Evolutionary conservation across 306 rosid genomes (phyloP).

Genomic region (Cucumis cinereus): DNA sequence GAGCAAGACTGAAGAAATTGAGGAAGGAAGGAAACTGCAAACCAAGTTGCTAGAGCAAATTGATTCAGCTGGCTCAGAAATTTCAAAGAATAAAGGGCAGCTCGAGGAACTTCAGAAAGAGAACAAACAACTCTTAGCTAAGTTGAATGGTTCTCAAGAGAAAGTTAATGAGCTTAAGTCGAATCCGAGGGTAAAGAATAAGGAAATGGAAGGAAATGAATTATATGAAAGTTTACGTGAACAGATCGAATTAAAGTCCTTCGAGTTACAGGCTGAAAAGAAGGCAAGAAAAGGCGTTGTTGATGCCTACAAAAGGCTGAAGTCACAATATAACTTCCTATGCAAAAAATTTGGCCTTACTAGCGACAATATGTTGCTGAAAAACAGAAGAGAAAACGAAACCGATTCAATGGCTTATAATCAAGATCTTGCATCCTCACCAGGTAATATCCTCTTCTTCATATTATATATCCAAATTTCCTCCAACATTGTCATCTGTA

Average conservation of each 20-base stretch:
- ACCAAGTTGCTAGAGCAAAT: slow-evolving; percentile 8
- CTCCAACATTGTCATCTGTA: not conserved
- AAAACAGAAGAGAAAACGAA: slow-evolving; percentile 21
- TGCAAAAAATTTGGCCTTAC: slow-evolving; percentile 45
- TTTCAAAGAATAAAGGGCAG: slow-evolving; percentile 14
- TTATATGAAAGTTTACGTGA: slow-evolving; percentile 17
- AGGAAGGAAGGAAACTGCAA: slow-evolving; percentile 19
- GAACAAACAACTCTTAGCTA: slow-evolving; percentile 23
- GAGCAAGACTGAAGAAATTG: slow-evolving; percentile 26
- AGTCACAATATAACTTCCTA: slow-evolving; percentile 56
- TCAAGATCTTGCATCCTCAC: slow-evolving; percentile 25
- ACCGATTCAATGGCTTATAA: slow-evolving; percentile 18
- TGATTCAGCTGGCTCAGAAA: slow-evolving; percentile 16
- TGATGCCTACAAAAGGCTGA: slow-evolving; percentile 53
- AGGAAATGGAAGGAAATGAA: slow-evolving; percentile 11
- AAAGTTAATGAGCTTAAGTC: slow-evolving; percentile 23
- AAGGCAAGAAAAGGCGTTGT: slow-evolving; percentile 18
- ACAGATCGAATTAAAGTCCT: slow-evolving; percentile 20
- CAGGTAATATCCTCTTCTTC: slow-evolving; percentile 23
- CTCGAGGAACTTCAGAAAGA: slow-evolving; percentile 27
- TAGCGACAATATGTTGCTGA: slow-evolving; percentile 34
- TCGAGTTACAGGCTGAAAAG: slow-evolving; percentile 40
- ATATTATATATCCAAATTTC: not conserved
- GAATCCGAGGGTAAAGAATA: slow-evolving; percentile 15
- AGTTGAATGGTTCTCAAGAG: slow-evolving; percentile 24